These are phyloP conservation scores for Cryptococcus depauperatus DNA, from an alignment of 1,284 basidiomycete genomes.

Conservation along the genomic window DNA sequence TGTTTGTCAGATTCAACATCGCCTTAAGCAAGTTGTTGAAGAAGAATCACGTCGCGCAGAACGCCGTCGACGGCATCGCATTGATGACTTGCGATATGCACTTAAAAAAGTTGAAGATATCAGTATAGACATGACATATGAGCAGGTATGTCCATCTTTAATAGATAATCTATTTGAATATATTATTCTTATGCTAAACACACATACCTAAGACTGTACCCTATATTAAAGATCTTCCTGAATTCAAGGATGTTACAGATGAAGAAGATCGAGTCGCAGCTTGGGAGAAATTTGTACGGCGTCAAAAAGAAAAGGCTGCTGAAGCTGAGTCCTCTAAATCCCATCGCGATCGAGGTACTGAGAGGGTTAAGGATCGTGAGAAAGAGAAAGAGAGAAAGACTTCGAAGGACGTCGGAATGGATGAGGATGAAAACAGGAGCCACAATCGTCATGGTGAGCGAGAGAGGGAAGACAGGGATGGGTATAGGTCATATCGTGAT, in stretches of 20 bases:
- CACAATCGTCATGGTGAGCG: slow-evolving; percentile 19
- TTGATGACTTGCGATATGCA: slow-evolving; percentile 93
- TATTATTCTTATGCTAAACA: slow-evolving; percentile 26
- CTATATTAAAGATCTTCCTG: slow-evolving; percentile 66
- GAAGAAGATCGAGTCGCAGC: slow-evolving; percentile 70
- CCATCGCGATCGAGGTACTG: slow-evolving; percentile 9
- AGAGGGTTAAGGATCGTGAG: slow-evolving; percentile 38
- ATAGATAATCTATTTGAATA: too few species aligned
- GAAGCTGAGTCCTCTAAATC: slow-evolving; percentile 55
- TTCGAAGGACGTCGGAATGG: slow-evolving; percentile 11
- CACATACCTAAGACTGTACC: slow-evolving; percentile 53
- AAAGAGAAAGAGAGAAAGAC: slow-evolving; percentile 32
- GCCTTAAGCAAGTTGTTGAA: slow-evolving; percentile 61
- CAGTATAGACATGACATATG: slow-evolving; percentile 64
- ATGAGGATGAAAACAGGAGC: slow-evolving; percentile 26
- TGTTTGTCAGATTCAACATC: slow-evolving; percentile 55
- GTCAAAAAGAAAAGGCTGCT: slow-evolving; percentile 74
- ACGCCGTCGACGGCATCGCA: slow-evolving; percentile 71
- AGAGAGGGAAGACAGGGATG: slow-evolving; percentile 18
- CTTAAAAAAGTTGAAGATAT: slow-evolving; percentile 77
- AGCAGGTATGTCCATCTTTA: too few species aligned
- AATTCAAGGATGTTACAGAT: slow-evolving; percentile 68
- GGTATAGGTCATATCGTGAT: slow-evolving; percentile 15
- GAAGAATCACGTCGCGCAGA: slow-evolving; percentile 76
- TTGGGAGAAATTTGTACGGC: slow-evolving; percentile 73